Conservation (phyloP, 2,329 filamentous ascomycete genomes). For the Bipolaris cookei region DNA sequence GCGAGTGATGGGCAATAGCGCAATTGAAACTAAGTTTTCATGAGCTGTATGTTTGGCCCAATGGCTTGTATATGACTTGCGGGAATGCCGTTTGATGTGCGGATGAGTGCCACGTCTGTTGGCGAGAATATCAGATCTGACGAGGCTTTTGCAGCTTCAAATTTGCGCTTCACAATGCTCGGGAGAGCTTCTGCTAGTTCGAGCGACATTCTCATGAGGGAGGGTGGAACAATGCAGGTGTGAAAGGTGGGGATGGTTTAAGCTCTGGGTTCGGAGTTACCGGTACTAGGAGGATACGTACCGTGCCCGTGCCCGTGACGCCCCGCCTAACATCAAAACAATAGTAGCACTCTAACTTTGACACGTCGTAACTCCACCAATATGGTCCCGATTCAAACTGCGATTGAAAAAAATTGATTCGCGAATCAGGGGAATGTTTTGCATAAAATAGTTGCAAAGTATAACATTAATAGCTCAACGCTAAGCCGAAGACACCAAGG, state of each 20-base stretch:
- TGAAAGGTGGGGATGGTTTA: background rate
- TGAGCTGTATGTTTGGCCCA: slow-evolving; percentile 19
- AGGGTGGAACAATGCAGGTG: background rate
- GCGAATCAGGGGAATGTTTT: background rate
- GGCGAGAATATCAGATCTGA: slow-evolving; percentile 49
- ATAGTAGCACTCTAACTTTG: background rate
- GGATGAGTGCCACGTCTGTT: slow-evolving; percentile 49
- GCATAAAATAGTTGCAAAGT: background rate
- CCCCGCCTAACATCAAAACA: background rate
- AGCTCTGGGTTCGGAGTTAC: slow-evolving; percentile 8
- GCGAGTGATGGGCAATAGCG: slow-evolving; percentile 73
- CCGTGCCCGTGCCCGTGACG: too few relatives aligned
- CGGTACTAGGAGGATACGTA: background rate
- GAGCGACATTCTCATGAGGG: slow-evolving; percentile 36
- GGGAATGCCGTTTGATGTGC: slow-evolving; percentile 46
- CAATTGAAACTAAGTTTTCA: slow-evolving; percentile 68
- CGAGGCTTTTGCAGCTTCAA: slow-evolving; percentile 43
- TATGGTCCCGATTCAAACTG: background rate
- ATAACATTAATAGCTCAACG: background rate
- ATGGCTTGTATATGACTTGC: slow-evolving; percentile 33
- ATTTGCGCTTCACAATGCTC: slow-evolving; percentile 48
- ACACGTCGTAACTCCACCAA: background rate
- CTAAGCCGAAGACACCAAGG: background rate
- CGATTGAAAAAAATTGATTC: background rate
- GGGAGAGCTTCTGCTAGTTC: slow-evolving; percentile 45